Conservation (phyloP, 169 alveolate genomes). For the Hammondia hammondi region DNA sequence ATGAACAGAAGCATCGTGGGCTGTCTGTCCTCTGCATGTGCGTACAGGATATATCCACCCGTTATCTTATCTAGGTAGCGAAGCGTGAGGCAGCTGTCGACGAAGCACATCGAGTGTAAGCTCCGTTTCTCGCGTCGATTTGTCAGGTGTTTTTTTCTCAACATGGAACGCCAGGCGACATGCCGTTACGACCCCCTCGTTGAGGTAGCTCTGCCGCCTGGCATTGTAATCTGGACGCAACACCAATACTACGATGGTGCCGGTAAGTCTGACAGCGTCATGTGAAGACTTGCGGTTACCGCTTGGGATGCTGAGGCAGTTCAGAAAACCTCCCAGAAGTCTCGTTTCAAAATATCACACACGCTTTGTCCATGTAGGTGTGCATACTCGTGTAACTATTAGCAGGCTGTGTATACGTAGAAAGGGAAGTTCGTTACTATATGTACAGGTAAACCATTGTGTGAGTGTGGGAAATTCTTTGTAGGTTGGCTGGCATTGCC, state of each 20-base stretch:
- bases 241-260: constrained; percentile 65
- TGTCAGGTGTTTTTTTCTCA: neutral
- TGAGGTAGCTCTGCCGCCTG: constrained; percentile 43
- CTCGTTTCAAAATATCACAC: neutral
- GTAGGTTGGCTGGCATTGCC: constrained; percentile 80
- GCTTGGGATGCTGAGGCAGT: no score
- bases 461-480: neutral
- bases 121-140: neutral
- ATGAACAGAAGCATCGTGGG: no score
- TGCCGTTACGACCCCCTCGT: constrained; percentile 64
- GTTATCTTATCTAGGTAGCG: no score
- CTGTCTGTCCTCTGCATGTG: no score
- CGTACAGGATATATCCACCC: no score
- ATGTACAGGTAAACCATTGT: neutral
- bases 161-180: constrained; percentile 28
- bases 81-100: no score
- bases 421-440: neutral
- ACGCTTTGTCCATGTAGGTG: neutral
- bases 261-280: constrained; percentile 26
- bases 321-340: neutral
- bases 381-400: neutral
- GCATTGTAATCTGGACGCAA: constrained; percentile 50
- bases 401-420: neutral
- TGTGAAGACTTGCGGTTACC: no score
- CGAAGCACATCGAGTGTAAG: no score